Percentiles rank a stretch among this genome's conserved stretches.
Conservation (phyloP, 2,329 filamentous ascomycete genomes). For the Leptographium wingfieldii region DNA sequence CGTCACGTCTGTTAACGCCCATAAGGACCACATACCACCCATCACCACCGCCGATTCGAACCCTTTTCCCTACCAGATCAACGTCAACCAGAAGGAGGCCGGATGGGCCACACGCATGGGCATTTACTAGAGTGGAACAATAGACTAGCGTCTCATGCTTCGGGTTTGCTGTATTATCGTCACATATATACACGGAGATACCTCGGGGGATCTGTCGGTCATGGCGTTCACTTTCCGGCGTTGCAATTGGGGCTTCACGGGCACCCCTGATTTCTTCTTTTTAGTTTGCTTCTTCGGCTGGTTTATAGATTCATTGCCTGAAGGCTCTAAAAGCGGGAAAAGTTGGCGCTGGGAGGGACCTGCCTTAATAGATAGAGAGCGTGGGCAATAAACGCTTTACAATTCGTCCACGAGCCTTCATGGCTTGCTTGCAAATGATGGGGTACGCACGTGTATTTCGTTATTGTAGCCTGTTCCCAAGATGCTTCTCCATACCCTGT, state of each 20-base stretch:
- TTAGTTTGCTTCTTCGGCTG: not conserved
- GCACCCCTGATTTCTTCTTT: not conserved
- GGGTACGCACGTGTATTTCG: slow-evolving; percentile 1
- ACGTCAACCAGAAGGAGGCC: slow-evolving; percentile 70
- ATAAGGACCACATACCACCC: slow-evolving; percentile 93
- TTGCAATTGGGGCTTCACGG: not conserved
- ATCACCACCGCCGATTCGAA: slow-evolving; percentile 88
- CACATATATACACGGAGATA: not conserved
- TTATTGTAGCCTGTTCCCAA: slow-evolving; percentile 2
- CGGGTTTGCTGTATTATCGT: not conserved
- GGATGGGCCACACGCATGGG: slow-evolving; percentile 67
- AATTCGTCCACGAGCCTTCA: not conserved
- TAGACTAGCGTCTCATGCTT: not conserved
- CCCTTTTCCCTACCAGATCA: slow-evolving; percentile 89
- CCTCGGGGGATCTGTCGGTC: not conserved
- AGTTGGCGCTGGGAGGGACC: not conserved
- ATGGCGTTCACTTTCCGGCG: not conserved
- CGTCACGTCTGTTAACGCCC: slow-evolving; percentile 69
- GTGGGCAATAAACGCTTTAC: not conserved
- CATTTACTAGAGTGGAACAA: slow-evolving; percentile 41
- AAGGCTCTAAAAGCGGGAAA: not conserved
- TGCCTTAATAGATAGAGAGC: not conserved
- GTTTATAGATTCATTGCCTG: not conserved
- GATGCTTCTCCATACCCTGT: not conserved
- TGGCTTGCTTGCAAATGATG: no score